Evolutionary conservation across 2,329 filamentous ascomycete genomes (phyloP).

Genomic region (Fusarium sterilihyphosum): DNA sequence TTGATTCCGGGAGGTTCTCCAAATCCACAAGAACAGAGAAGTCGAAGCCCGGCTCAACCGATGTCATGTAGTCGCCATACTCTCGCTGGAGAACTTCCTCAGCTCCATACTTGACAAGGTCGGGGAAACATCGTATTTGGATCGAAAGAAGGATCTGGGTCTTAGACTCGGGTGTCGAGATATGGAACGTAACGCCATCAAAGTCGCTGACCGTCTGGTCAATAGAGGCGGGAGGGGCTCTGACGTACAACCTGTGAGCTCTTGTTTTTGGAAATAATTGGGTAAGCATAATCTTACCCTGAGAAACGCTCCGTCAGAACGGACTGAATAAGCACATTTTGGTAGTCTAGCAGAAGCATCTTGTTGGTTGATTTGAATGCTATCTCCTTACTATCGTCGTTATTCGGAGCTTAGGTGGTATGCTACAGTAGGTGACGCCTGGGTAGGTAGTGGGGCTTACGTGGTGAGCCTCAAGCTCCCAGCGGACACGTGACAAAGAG

Average conservation of each 20-base stretch:
- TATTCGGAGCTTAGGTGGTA: conserved; percentile 47
- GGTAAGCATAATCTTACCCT: conserved; percentile 64
- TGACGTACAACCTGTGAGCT: conserved; percentile 60
- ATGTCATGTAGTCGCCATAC: conserved; percentile 90
- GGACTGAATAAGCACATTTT: conserved; percentile 97
- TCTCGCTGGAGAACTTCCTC: conserved; percentile 91
- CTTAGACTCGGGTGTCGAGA: conserved; percentile 94
- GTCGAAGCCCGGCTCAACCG: conserved; percentile 90
- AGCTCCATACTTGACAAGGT: conserved; percentile 93
- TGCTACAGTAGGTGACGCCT: conserved; percentile 47
- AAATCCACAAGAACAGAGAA: conserved; percentile 94
- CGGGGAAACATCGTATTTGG: conserved; percentile 92
- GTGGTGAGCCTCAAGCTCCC: conserved; percentile 43
- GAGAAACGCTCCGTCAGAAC: conserved; percentile 95
- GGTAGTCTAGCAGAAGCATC: conserved; percentile 97
- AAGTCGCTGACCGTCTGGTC: conserved; percentile 99
- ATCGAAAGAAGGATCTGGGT: conserved; percentile 95
- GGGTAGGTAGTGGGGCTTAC: conserved; percentile 53
- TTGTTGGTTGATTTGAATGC: conserved; percentile 49
- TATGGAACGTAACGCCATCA: conserved; percentile 97
- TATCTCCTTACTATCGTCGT: conserved; percentile 44
- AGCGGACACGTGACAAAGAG: conserved; percentile 48
- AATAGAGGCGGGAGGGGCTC: conserved; percentile 85
- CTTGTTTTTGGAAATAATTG: conserved; percentile 20
- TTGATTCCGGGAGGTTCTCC: conserved; percentile 82